Evolutionary conservation across 768 basidiomycete species (phyloP), one percentile per base, ranked within the genome.

Genomic region (Collybiopsis confluens): DNA sequence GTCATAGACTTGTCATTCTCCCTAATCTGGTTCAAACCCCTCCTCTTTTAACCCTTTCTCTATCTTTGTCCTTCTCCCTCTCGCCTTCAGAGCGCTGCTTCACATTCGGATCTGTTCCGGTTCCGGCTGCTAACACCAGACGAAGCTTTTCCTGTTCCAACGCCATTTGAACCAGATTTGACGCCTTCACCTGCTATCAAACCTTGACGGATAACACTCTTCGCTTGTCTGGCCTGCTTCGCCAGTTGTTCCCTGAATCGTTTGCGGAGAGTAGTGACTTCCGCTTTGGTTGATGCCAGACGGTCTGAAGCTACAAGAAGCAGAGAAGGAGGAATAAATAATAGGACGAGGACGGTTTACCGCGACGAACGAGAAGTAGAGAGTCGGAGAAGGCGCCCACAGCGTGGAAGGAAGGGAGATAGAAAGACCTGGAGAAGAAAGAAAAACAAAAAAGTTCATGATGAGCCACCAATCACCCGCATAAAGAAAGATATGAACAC

Each of bases 161-260:
- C 30, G 13, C 30, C 30, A 33, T 6, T 13, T 6, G 30, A 33
- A 33, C 30, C 30, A 33, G 30, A 33, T 33, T 33, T 33, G 6
- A 13, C 30, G 5, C 30, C 30, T 6, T 13, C 30, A 13, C 30
- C 13, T 33, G 5, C 13, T 13, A 5, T 13, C 5, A 13, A 13
- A 33, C 30, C 30, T 13, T 33, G 30, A 5, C 30, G 30, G 13
- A 33, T 33, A 5, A 13, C 30, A 33, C 30, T 13, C 13, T 13
- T 33, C 13, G 30, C 30, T 13, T 40, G 38, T 16, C 38, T 7
- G n/a, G 38, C 38, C n/a, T 16, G 38, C 11, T 76, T 74, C 21
- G 81, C 79, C 38, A 92, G 73, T 70, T 92, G 90, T 15, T 72
- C 76, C 66, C 89, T 86, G 61, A 92, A 89, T 56, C 81, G 81